Conservation (phyloP, 305 asterid genomes). For the Coffea humblotiana region DNA sequence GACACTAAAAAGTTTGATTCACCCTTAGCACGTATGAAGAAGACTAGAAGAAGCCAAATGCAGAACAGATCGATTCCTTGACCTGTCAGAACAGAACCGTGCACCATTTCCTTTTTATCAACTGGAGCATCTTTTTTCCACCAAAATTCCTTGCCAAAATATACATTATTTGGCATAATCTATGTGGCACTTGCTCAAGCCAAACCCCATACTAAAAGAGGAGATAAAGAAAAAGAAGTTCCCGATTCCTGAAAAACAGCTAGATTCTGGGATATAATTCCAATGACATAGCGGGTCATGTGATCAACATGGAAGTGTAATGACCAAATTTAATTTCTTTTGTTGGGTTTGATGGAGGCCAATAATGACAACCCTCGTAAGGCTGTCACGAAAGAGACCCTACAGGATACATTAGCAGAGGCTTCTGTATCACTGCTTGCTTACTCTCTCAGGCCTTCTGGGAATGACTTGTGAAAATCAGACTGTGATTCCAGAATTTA, state of each 20-base stretch:
- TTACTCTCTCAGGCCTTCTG: constrained; percentile 17
- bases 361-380: constrained; percentile 25
- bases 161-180: no score
- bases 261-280: neutral
- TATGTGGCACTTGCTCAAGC: neutral
- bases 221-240: neutral
- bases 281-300: constrained; percentile 29
- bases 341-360: constrained; percentile 47
- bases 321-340: constrained; percentile 27
- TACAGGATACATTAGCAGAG: constrained; percentile 28
- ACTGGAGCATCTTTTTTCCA: no score
- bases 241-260: neutral
- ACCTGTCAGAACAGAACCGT: constrained; percentile 45
- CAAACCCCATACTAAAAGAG: neutral
- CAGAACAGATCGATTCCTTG: constrained; percentile 31
- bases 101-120: constrained; percentile 12
- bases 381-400: constrained; percentile 67
- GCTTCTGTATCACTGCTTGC: constrained; percentile 27
- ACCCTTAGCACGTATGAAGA: constrained; percentile 10
- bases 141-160: no score
- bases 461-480: neutral
- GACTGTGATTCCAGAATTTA: neutral
- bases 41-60: constrained; percentile 31
- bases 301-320: constrained; percentile 25
- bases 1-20: neutral